Evolutionary conservation across 140 eudicot genomes (phyloP), one percentile per base, ranked within the genome.

Genomic region (Flaveria floridana): DNA sequence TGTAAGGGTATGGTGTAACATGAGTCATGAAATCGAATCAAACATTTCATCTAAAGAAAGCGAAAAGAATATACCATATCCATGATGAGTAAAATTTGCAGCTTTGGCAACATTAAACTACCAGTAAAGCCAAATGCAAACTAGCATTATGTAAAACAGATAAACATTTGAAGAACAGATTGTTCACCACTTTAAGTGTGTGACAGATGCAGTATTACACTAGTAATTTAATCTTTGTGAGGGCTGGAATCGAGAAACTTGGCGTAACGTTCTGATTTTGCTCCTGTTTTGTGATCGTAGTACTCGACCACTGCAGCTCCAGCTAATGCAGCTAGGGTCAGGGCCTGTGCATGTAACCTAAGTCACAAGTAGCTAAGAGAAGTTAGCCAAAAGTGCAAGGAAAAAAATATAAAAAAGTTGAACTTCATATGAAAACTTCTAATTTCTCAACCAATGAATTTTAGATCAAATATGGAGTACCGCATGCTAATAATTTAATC

Each of bases 341-440:
- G 86, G 6, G 95, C 96, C 72, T 90, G 95, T 46, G 96, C 96
- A 41, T 90, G 95, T 85, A 90, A 81, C 96, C 95, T 89, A 67
- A 52, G 28, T 66, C 64, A 73, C 70, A 73, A 18, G 53, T 20
- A 37, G 65, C 8, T 11, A 47, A 6, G 12, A 44, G 50, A 44
- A 74, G 73, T 64, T 20, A 59, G 37, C 69, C 25, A 53, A 10
- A 74, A 62, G 20, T n/a, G 10, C 23, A 72, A 14, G 11, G 30
- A 69, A 70, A 70, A 7, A 52, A 25, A 30, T 69, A 48, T 8
- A 26, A 70, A 15, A 46, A 48, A 12, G 20, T 62, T 62, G 68
- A 13, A 26, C 12, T 30, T 34, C 51, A 52, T 53, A 50, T 30
- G 30, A 15, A 10, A 50, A 23, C 26, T 11, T 30, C 15, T 37